These are phyloP conservation scores for Ramichloridium luteum DNA, from an alignment of 2,329 filamentous ascomycete genomes.

Conservation along the genomic window DNA sequence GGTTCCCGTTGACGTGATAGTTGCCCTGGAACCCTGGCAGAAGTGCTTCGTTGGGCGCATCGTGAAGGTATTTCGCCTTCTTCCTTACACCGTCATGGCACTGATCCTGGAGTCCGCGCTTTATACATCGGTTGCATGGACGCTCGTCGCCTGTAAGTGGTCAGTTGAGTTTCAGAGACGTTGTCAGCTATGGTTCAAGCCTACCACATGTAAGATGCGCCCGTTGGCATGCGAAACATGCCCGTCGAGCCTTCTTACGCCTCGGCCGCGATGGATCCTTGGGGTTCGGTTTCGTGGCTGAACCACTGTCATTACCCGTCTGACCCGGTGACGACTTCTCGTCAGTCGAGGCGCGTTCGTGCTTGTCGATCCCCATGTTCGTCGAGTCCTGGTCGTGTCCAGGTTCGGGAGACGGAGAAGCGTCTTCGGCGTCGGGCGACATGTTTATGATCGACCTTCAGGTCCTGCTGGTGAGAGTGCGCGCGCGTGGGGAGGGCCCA, in stretches of 20 bases:
- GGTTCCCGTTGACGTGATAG: slow-evolving; percentile 34
- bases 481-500: not conserved
- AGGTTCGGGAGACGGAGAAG: slow-evolving; percentile 36
- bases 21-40: slow-evolving; percentile 69
- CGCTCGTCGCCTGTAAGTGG: slow-evolving; percentile 68
- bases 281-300: slow-evolving; percentile 36
- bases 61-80: slow-evolving; percentile 97
- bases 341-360: slow-evolving; percentile 28
- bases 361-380: slow-evolving; percentile 32
- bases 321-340: slow-evolving; percentile 22
- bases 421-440: slow-evolving; percentile 38
- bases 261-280: slow-evolving; percentile 85
- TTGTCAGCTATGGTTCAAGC: slow-evolving; percentile 29
- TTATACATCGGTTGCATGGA: slow-evolving; percentile 87
- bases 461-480: slow-evolving; percentile 32
- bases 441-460: slow-evolving; percentile 31
- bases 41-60: slow-evolving; percentile 80
- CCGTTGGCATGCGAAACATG: slow-evolving; percentile 92
- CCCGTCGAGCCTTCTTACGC: slow-evolving; percentile 89
- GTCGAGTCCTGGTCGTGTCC: slow-evolving; percentile 29
- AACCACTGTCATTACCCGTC: slow-evolving; percentile 3
- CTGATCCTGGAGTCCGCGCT: slow-evolving; percentile 76
- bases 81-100: slow-evolving; percentile 96
- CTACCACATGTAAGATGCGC: slow-evolving; percentile 97
- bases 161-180: slow-evolving; percentile 3